Conservation (phyloP, 2,329 filamentous ascomycete species). For the Phyllosticta citrichinensis region DNA sequence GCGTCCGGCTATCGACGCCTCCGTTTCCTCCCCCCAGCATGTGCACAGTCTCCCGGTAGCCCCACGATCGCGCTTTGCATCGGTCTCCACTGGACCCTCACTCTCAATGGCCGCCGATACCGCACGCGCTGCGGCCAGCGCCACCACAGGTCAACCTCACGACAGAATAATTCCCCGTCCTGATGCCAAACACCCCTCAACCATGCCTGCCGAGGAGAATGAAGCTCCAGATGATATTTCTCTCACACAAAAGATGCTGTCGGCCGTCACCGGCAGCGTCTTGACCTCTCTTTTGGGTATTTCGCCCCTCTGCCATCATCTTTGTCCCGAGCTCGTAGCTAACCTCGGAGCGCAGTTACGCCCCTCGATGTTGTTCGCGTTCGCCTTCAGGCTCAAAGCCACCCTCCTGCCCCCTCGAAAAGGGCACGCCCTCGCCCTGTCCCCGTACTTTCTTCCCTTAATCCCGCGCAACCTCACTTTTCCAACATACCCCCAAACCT, state of each 20-base stretch:
- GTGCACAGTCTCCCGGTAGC: constrained; percentile 1
- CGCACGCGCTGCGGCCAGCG: constrained; percentile 4
- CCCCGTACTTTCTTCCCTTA: constrained; percentile 27
- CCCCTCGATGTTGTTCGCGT: constrained; percentile 95
- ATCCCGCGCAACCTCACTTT: constrained; percentile 33
- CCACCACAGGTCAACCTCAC: constrained; percentile 21
- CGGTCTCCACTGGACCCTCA: not conserved
- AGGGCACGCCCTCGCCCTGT: constrained; percentile 30
- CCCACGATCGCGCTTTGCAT: not conserved
- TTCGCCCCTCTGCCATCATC: constrained; percentile 17
- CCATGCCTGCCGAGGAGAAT: constrained; percentile 29
- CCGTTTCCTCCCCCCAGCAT: not conserved
- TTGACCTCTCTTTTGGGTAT: constrained; percentile 80
- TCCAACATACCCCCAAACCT: constrained; percentile 71
- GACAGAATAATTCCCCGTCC: constrained; percentile 23
- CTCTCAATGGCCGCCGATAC: constrained; percentile 11
- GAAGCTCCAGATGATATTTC: constrained; percentile 52
- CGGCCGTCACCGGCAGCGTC: constrained; percentile 81
- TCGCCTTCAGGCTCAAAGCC: constrained; percentile 76
- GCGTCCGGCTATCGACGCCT: not conserved
- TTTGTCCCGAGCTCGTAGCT: not conserved
- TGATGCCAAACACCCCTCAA: not conserved
- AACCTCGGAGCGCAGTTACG: constrained; percentile 54
- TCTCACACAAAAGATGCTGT: constrained; percentile 84
- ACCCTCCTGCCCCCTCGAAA: constrained; percentile 33